Base-by-base conservation (phyloP, 2,329 filamentous ascomycete genomes). In the Ramularia endophylla region DNA sequence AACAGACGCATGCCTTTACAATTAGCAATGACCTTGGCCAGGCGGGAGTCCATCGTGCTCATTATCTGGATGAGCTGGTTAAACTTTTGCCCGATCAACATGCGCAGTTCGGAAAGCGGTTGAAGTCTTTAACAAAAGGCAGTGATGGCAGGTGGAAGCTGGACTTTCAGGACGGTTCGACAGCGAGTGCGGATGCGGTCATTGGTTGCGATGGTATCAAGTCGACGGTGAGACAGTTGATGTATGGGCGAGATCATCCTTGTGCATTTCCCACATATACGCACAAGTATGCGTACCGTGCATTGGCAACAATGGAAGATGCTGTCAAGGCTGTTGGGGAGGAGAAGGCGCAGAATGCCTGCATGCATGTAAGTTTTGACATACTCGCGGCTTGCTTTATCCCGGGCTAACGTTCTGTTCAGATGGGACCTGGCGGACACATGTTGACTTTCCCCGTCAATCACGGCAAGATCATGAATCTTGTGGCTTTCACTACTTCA, bases 251-350 rank as follows among this genome's bases (percentile, higher is more conserved):
- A 16, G 60, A 65, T 18, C 60, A 70, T 43, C 67, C 71, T 0
- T 65, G 68, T 5, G 61, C 68, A 0, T 58, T 67, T 27, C 66
- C 78, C 0, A 61, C 64, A 0, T 83, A 78, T 53, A 72, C 72
- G 1, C 66, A 74, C 28, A 77, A 80, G 46, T 77, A 76, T 59
- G 80, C 76, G 25, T 84, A 80, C 59, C 69, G 81, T 3, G 74
- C 74, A 0, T 57, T 84, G 3, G 66, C 82, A 1, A 74, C 78
- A 0, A 82, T 83, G 70, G 48, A 47, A 5, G 41, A 55, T 19
- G 57, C 57, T 6, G 43, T 55, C 16, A 44, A 44, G 18, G 50
- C 53, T 4, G 46, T 60, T 4, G 58, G 57, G 12, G 53, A 55
- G 30, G 47, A 54, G 31, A 53, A 52, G 36, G 55, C 56, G 5